phyloP scores from a whole-genome alignment of 2,329 filamentous ascomycete genomes.

The Macrophomina pseudophaseolina region DNA sequence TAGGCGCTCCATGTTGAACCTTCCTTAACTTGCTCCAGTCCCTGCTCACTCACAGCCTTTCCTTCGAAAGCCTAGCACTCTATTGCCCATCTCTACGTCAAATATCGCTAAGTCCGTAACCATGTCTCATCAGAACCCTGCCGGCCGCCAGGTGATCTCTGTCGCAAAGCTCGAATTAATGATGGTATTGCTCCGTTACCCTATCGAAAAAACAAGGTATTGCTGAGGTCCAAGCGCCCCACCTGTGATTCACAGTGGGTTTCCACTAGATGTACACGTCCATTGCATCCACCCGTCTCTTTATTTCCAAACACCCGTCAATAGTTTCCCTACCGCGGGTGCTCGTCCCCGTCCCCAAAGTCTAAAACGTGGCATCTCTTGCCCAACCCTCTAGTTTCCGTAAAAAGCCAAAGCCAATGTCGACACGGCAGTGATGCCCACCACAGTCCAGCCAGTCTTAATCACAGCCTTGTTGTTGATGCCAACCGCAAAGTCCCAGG shows the following conservation, averaged over 20 bases:
- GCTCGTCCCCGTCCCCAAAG: background rate
- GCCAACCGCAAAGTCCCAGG: slow-evolving; percentile 69
- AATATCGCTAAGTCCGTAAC: background rate
- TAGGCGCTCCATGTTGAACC: background rate
- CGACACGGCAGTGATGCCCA: slow-evolving; percentile 59
- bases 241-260: background rate
- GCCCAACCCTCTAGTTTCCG: background rate
- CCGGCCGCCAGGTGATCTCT: background rate
- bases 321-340: background rate
- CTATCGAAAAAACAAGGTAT: background rate
- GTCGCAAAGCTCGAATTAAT: background rate
- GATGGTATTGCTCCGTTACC: slow-evolving; percentile 12
- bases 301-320: background rate
- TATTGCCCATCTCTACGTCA: background rate
- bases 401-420: slow-evolving; percentile 22
- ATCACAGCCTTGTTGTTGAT: slow-evolving; percentile 70
- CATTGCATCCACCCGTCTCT: background rate
- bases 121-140: background rate
- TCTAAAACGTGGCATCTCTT: background rate
- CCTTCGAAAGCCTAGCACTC: background rate
- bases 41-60: background rate
- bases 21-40: background rate
- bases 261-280: slow-evolving; percentile 11
- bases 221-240: background rate
- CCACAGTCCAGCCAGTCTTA: slow-evolving; percentile 67